A percentile compares a stretch with the other conserved stretches of the same genome.
These are phyloP conservation scores for Kluyveromyces sp. DNA, from an alignment of 1,139 yeast species.

Conservation along the genomic window DNA sequence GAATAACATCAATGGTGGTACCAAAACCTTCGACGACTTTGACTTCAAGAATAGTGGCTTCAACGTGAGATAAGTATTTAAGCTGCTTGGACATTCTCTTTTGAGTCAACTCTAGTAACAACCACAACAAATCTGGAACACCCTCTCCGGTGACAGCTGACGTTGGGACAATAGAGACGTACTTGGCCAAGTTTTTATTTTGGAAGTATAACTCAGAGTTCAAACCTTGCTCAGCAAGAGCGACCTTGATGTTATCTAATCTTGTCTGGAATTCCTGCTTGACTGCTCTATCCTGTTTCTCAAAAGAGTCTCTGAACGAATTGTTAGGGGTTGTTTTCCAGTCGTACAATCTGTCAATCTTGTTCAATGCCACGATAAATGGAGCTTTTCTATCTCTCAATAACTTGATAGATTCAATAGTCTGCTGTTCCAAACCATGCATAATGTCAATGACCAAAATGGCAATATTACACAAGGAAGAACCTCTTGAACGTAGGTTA, in stretches of 20 bases:
- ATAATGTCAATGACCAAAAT: constrained; percentile 95
- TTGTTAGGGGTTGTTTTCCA: constrained; percentile 90
- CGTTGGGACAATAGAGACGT: constrained; percentile 94
- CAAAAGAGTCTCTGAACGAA: constrained; percentile 90
- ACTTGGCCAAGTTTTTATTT: constrained; percentile 86
- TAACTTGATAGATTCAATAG: constrained; percentile 85
- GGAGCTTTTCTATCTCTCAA: constrained; percentile 97
- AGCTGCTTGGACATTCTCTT: constrained; percentile 98
- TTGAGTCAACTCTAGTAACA: constrained; percentile 90
- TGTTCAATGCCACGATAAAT: constrained; percentile 91
- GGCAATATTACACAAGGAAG: constrained; percentile 97
- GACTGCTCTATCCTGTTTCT: constrained; percentile 74
- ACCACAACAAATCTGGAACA: constrained; percentile 97
- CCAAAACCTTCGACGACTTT: constrained; percentile 99
- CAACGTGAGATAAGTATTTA: constrained; percentile 84
- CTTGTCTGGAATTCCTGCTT: constrained; percentile 90
- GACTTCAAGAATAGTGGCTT: constrained; percentile 95
- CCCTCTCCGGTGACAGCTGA: constrained; percentile 99
- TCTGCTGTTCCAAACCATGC: constrained; percentile 99
- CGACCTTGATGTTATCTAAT: constrained; percentile 76
- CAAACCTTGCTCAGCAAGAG: constrained; percentile 95
- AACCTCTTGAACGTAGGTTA: constrained; percentile 96
- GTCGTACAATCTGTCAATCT: constrained; percentile 93
- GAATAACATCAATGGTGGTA: constrained; percentile 94
- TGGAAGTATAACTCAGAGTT: constrained; percentile 94